phyloP scores from a whole-genome alignment of 495 filamentous ascomycete genomes.

The Hypoxylon fuscum region DNA sequence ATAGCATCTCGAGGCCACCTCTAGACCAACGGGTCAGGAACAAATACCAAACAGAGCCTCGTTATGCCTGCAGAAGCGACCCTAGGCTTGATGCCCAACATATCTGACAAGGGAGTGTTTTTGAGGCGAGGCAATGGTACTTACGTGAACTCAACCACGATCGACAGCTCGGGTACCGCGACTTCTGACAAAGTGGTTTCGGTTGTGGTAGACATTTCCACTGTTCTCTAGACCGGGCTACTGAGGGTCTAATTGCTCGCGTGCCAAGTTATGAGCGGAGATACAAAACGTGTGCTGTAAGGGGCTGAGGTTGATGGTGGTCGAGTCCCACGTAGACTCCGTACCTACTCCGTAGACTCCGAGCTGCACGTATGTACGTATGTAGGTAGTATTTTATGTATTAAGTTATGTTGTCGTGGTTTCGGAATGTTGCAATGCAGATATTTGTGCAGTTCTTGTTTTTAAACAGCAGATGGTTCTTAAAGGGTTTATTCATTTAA shows the following conservation, averaged over 20 bases:
- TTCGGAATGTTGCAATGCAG: too few species aligned
- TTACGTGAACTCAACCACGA: slow-evolving; percentile 82
- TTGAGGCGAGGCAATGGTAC: slow-evolving; percentile 40
- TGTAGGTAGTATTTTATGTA: too few species aligned
- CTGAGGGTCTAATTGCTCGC: not conserved
- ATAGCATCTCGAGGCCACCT: slow-evolving; percentile 95
- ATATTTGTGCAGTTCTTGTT: too few species aligned
- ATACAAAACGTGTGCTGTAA: slow-evolving; percentile 1
- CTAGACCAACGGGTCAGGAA: slow-evolving; percentile 56
- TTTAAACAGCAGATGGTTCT: too few species aligned
- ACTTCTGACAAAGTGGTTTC: slow-evolving; percentile 21
- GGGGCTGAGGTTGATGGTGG: too few species aligned
- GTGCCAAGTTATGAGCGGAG: not conserved
- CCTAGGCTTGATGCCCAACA: slow-evolving; percentile 4
- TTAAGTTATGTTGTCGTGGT: too few species aligned
- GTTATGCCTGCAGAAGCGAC: not conserved
- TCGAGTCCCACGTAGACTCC: too few species aligned
- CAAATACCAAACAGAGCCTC: not conserved
- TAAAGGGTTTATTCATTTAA: slow-evolving; percentile 4
- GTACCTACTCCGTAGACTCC: too few species aligned
- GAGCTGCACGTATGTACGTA: too few species aligned
- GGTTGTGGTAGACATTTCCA: slow-evolving; percentile 33
- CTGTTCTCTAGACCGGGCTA: slow-evolving; percentile 4
- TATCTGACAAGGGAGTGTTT: not conserved
- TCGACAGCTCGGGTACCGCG: slow-evolving; percentile 48